These are phyloP conservation scores for Salvia sclarea DNA, from an alignment of 305 asterid species.

Conservation along the genomic window DNA sequence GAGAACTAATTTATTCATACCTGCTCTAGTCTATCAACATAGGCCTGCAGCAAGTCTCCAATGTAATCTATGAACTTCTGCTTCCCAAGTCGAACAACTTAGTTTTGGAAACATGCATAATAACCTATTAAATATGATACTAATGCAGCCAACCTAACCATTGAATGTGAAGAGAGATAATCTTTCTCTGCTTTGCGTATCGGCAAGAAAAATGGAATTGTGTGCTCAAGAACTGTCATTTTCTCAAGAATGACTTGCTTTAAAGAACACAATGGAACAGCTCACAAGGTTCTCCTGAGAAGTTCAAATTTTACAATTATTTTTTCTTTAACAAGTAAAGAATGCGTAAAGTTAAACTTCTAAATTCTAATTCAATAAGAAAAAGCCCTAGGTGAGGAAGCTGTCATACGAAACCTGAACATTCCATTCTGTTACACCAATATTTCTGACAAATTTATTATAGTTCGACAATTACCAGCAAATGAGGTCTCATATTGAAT, in stretches of 20 bases:
- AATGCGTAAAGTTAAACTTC: not conserved
- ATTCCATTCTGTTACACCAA: conserved; percentile 13
- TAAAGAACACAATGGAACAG: conserved; percentile 95
- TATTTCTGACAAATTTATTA: not conserved
- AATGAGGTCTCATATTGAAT: conserved; percentile 83
- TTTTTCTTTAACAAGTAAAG: conserved; percentile 15
- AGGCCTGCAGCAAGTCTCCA: conserved; percentile 95
- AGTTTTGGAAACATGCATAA: conserved; percentile 21
- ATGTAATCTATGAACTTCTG: conserved; percentile 96
- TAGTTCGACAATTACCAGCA: conserved; percentile 70
- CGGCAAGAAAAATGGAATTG: conserved; percentile 94
- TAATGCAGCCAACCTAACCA: conserved; percentile 56
- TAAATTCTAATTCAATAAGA: not conserved
- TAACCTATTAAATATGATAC: conserved; percentile 27
- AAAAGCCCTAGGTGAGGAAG: conserved; percentile 4
- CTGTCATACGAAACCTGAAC: not conserved
- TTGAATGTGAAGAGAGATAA: conserved; percentile 84
- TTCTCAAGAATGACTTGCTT: conserved; percentile 99
- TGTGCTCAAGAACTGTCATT: conserved; percentile 91
- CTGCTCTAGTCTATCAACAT: conserved; percentile 97
- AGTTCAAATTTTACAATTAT: conserved; percentile 27
- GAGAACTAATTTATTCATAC: conserved; percentile 39
- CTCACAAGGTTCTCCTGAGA: conserved; percentile 93
- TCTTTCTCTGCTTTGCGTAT: conserved; percentile 85
- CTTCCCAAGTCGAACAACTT: conserved; percentile 34